These are phyloP conservation scores for Macrolepiota fuliginosa DNA, from an alignment of 768 basidiomycete species.

Conservation along the genomic window DNA sequence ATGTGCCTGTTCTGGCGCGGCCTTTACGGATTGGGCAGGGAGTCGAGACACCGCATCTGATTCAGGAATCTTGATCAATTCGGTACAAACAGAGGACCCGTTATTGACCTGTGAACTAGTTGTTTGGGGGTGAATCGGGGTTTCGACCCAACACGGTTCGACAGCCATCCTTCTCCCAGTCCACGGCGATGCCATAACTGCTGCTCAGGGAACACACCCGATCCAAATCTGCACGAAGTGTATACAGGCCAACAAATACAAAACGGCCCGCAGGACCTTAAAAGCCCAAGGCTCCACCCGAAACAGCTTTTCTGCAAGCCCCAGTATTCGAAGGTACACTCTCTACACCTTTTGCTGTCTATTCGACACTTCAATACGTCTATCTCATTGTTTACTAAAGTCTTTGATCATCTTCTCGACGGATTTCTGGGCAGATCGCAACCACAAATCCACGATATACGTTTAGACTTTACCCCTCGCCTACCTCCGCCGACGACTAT, in stretches of 20 bases:
- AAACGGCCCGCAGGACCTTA: constrained; percentile 10
- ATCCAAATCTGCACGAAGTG: neutral
- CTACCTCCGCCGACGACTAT: constrained; percentile 55
- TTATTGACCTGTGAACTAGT: neutral
- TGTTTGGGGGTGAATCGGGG: constrained; percentile 1
- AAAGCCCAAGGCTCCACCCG: constrained; percentile 8
- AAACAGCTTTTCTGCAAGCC: constrained; percentile 11
- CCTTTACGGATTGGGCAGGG: neutral
- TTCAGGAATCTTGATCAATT: constrained; percentile 7
- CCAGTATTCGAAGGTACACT: neutral
- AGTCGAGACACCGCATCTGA: neutral
- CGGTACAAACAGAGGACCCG: neutral
- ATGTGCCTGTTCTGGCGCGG: constrained; percentile 10
- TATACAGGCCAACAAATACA: constrained; percentile 10
- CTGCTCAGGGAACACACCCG: constrained; percentile 10
- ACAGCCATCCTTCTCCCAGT: neutral
- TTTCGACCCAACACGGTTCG: constrained; percentile 12
- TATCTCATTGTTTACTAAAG: neutral
- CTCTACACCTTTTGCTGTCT: neutral
- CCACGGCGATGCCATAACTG: constrained; percentile 12
- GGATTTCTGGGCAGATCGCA: constrained; percentile 10
- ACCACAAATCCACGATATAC: constrained; percentile 10
- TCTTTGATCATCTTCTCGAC: constrained; percentile 6
- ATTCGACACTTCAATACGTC: neutral
- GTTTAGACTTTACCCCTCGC: constrained; percentile 24